A percentile compares a stretch with the other conserved stretches of the same genome.
Evolutionary conservation across 169 alveolate species (phyloP).

Genomic region (Eimeria nieschulzi): DNA sequence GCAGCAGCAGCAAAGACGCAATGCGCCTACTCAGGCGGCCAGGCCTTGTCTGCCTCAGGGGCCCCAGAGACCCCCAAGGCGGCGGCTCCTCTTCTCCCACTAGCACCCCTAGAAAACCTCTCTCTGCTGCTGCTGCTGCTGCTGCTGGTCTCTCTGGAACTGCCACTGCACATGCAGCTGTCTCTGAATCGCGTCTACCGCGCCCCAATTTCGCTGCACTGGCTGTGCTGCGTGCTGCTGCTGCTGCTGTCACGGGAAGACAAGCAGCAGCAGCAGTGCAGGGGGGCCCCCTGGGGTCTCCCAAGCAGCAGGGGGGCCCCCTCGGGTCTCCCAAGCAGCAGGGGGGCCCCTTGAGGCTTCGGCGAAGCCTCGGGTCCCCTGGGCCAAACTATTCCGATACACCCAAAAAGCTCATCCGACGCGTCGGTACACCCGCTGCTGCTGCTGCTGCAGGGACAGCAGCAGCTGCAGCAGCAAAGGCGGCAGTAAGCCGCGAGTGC

Average conservation of each 20-base stretch:
- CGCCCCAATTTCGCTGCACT: constrained; percentile 9
- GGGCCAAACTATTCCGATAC: not conserved
- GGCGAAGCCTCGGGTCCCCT: not conserved
- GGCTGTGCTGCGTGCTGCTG: constrained; percentile 27
- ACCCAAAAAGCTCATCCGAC: not conserved
- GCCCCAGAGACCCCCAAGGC: not conserved
- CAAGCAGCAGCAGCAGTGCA: not conserved
- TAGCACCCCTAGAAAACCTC: constrained; percentile 5
- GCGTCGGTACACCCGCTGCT: not conserved
- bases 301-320: not conserved
- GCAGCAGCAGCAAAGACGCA: constrained; percentile 1
- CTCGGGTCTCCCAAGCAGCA: not conserved
- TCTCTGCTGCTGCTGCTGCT: not conserved
- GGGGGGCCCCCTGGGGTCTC: not conserved
- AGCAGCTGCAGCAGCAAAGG: constrained; percentile 3
- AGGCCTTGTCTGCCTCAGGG: not conserved
- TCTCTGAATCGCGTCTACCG: not conserved
- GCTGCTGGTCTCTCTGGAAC: not conserved
- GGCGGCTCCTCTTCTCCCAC: not conserved
- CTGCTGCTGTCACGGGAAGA: not conserved
- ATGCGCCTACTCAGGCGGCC: not conserved
- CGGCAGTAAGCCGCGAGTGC: not conserved
- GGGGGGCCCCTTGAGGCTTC: constrained; percentile 20
- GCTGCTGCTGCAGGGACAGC: not conserved
- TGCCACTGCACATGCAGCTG: not conserved